Evolutionary conservation across 768 basidiomycete species (phyloP).

Genomic region (Pleurotus ostreatus): DNA sequence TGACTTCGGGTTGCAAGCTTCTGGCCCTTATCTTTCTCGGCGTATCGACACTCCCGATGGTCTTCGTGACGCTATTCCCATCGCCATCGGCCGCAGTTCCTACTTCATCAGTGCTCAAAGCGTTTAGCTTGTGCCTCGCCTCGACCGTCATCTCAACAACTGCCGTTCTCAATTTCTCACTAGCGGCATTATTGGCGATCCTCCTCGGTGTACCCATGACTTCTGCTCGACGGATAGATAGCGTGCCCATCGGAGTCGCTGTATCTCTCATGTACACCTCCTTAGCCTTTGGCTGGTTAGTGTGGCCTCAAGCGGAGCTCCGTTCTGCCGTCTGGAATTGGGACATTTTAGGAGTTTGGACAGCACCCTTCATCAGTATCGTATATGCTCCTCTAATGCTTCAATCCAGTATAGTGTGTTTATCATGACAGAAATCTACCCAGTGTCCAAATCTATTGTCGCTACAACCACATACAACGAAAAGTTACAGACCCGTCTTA

Average conservation of each 20-base stretch:
- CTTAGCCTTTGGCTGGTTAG: constrained; percentile 59
- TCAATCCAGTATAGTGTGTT: constrained; percentile 61
- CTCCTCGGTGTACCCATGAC: constrained; percentile 65
- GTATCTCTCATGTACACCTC: constrained; percentile 37
- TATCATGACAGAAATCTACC: constrained; percentile 23
- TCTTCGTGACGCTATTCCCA: constrained; percentile 24
- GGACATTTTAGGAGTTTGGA: constrained; percentile 79
- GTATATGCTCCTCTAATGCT: constrained; percentile 72
- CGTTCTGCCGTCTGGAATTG: constrained; percentile 64
- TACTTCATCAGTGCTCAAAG: constrained; percentile 52
- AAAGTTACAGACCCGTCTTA: neutral
- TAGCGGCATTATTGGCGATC: constrained; percentile 69
- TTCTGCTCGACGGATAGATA: constrained; percentile 29
- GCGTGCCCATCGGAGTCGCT: constrained; percentile 17
- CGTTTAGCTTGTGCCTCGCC: constrained; percentile 76
- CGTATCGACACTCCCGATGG: constrained; percentile 27
- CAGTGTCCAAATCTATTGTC: constrained; percentile 21
- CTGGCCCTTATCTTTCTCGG: constrained; percentile 24
- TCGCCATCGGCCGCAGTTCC: constrained; percentile 27
- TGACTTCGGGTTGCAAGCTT: constrained; percentile 13
- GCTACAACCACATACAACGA: neutral
- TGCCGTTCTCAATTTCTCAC: constrained; percentile 89
- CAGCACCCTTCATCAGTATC: constrained; percentile 77
- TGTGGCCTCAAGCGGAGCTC: constrained; percentile 40
- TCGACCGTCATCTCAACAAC: constrained; percentile 84